A percentile compares a stretch with the other conserved stretches of the same genome.
phyloP scores from a whole-genome alignment of 2,329 filamentous ascomycete genomes.

The Calonectria pteridis region DNA sequence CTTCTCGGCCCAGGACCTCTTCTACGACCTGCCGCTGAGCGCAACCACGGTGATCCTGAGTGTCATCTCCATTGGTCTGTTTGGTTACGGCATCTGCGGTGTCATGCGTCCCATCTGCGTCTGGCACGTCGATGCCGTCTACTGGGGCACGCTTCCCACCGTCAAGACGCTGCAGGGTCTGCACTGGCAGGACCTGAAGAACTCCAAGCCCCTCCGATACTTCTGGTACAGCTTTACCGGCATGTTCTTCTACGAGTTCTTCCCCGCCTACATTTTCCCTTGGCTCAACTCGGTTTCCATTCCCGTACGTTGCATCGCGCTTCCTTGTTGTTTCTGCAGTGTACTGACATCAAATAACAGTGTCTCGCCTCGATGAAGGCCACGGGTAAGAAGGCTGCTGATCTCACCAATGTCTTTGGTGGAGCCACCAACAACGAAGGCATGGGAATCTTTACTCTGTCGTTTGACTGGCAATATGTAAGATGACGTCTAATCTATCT shows the following conservation, averaged over 20 bases:
- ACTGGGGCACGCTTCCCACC: slow-evolving; percentile 65
- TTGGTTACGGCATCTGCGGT: slow-evolving; percentile 67
- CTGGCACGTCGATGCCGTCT: slow-evolving; percentile 68
- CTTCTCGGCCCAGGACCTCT: slow-evolving; percentile 63
- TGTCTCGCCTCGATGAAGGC: slow-evolving; percentile 66
- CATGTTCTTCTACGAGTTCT: slow-evolving; percentile 65
- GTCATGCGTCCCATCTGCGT: slow-evolving; percentile 66
- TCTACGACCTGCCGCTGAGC: slow-evolving; percentile 62
- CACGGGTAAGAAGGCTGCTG: slow-evolving; percentile 57
- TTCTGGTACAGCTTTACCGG: slow-evolving; percentile 65
- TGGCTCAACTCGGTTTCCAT: slow-evolving; percentile 69
- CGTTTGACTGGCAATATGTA: slow-evolving; percentile 68
- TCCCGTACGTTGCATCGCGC: slow-evolving; percentile 43
- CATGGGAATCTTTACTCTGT: slow-evolving; percentile 61
- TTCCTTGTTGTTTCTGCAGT: too few species aligned
- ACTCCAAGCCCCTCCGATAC: slow-evolving; percentile 62
- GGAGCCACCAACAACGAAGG: slow-evolving; percentile 66
- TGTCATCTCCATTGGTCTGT: slow-evolving; percentile 66
- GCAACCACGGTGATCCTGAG: slow-evolving; percentile 61
- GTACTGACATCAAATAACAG: not conserved
- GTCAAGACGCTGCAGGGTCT: slow-evolving; percentile 67
- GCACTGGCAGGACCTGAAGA: slow-evolving; percentile 64
- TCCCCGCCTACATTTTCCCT: slow-evolving; percentile 67
- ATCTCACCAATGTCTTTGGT: slow-evolving; percentile 64
- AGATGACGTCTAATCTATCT: slow-evolving; percentile 46